Base-by-base conservation (phyloP, 1,284 basidiomycete genomes). In the Bjerkandera adusta region DNA sequence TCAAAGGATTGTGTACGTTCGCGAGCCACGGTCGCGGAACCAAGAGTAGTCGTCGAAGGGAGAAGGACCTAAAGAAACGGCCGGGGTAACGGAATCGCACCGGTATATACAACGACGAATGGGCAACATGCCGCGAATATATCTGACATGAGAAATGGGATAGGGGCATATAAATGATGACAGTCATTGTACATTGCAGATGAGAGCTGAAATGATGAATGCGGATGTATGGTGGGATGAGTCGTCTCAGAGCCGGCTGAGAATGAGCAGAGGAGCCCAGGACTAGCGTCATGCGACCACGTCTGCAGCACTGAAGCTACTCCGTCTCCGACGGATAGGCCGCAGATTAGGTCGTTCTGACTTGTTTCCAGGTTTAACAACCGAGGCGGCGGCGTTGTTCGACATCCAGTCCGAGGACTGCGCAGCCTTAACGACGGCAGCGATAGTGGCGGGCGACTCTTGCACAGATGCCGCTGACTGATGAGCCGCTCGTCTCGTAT, bases 291-390 rank as follows among this genome's bases (percentile, higher is more conserved):
- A 89, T 58, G 82, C 86, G 52, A 90, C 76, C 29, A 92, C 81
- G 63, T 92, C 85, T 7, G 85, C 85, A 48, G 83, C 72, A 61
- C 88, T 89, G 65, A 91, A 91, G 57, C 89, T 90, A 59, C 89
- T 90, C 49, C 89, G 71, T 59, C 89, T 70, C 51, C 86, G 72
- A 55, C 88, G 74, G 27, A 88, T 76, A 45, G 72, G 83, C 45
- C 85, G 72, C 54, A 89, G 64, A 2, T 81, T 79, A 12, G 89
- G 87, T 37, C 88, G 74, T 54, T 79, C 82, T 3, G 79, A 72
- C 64, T 86, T 88, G 21, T 77, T 76, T 13, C 74, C 77, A 16
- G 84, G 79, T 12, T 80, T 77, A 18, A 87, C 83, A 18, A 87
- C 79, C 3, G 79, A 77, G n/a, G 77, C 68, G 1, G 77, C 73